Percentiles rank a stretch among this genome's conserved stretches.
These are phyloP conservation scores for Penicillium paneum DNA, from an alignment of 2,329 filamentous ascomycete genomes.

Conservation along the genomic window DNA sequence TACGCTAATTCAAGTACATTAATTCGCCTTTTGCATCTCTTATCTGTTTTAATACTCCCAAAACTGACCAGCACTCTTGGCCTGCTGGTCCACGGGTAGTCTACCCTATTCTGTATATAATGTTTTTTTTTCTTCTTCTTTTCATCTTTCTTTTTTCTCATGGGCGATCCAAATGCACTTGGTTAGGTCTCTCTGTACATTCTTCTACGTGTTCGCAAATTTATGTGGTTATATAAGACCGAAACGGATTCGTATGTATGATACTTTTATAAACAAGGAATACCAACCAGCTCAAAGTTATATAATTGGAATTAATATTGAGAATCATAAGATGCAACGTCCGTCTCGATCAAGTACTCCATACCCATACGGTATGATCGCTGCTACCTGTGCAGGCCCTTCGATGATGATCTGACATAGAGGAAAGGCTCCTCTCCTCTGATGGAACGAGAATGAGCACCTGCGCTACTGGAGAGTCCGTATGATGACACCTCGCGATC, in stretches of 20 bases:
- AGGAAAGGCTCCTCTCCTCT: neutral
- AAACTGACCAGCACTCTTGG: neutral
- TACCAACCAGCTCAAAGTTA: neutral
- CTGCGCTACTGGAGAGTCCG: neutral
- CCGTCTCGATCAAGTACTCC: neutral
- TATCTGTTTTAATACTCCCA: constrained; percentile 18
- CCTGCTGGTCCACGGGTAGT: neutral
- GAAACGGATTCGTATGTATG: neutral
- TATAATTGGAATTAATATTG: neutral
- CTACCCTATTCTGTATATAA: constrained; percentile 21
- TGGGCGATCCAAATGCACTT: constrained; percentile 13
- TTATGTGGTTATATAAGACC: neutral
- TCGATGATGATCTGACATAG: neutral
- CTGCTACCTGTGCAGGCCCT: neutral
- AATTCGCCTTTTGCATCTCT: constrained; percentile 12
- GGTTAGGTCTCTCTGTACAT: constrained; percentile 6
- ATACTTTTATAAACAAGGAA: neutral
- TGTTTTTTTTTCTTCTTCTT: neutral
- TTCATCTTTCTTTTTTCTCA: neutral
- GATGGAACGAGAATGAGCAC: neutral
- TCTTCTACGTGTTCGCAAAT: neutral
- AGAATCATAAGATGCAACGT: neutral
- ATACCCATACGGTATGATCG: neutral
- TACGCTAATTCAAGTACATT: constrained; percentile 13
- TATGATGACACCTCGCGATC: constrained; percentile 25